Conservation (phyloP, 306 rosid genomes). For the Vigna angularis region DNA sequence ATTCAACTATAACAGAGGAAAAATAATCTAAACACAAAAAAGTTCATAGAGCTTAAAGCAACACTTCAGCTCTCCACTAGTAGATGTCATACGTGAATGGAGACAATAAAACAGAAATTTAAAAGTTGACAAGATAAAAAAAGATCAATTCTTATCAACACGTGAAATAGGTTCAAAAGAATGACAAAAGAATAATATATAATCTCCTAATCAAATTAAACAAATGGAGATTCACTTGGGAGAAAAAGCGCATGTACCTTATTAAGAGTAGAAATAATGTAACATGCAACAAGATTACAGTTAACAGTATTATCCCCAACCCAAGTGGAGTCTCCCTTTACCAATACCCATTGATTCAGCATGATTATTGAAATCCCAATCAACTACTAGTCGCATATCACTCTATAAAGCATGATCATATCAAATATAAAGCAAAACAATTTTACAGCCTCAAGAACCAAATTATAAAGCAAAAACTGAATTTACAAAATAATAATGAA, state of each 20-base stretch:
- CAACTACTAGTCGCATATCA: slow-evolving; percentile 1
- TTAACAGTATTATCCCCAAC: slow-evolving; percentile 10
- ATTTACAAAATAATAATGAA: slow-evolving; percentile 21
- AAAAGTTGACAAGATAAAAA: not conserved
- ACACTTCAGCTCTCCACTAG: slow-evolving; percentile 2
- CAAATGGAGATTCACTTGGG: not conserved
- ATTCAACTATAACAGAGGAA: slow-evolving; percentile 19
- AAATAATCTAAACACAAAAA: slow-evolving; percentile 12
- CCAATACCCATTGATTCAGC: slow-evolving; percentile 11
- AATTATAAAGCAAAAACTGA: slow-evolving; percentile 20
- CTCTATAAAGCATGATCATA: slow-evolving; percentile 14
- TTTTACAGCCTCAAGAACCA: slow-evolving; percentile 7
- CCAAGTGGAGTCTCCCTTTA: slow-evolving; percentile 5
- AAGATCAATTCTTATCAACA: slow-evolving; percentile 7
- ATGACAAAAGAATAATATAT: not conserved
- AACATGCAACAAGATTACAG: slow-evolving; percentile 32
- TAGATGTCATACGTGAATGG: slow-evolving; percentile 8
- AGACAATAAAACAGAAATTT: not conserved
- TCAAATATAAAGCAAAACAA: slow-evolving; percentile 33
- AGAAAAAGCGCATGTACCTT: not conserved
- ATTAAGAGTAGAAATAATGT: slow-evolving; percentile 17
- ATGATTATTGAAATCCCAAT: slow-evolving; percentile 32
- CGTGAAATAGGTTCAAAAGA: slow-evolving; percentile 21
- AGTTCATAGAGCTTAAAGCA: slow-evolving; percentile 28
- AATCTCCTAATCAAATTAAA: slow-evolving; percentile 31